Evolutionary conservation across 2,329 filamentous ascomycete genomes (phyloP).

Genomic region (Meredithiella fracta): DNA sequence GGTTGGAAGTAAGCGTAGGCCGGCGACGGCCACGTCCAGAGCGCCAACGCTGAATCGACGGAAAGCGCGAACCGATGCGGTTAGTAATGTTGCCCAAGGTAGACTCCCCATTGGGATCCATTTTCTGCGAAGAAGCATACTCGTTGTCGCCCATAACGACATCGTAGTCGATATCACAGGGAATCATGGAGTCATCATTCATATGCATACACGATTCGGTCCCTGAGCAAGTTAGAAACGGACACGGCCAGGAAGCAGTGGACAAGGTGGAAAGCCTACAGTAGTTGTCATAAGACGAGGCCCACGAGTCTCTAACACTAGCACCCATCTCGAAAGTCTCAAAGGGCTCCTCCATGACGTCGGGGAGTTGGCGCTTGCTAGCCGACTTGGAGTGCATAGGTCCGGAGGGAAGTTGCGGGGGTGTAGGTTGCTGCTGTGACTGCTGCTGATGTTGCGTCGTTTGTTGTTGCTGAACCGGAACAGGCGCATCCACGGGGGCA

Average conservation of each 20-base stretch:
- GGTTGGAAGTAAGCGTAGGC: constrained; percentile 32
- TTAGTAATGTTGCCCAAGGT: constrained; percentile 46
- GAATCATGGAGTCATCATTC: neutral
- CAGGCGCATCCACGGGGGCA: constrained; percentile 20
- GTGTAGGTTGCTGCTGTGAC: neutral
- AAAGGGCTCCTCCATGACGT: constrained; percentile 69
- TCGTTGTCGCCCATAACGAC: constrained; percentile 50
- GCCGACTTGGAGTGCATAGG: constrained; percentile 25
- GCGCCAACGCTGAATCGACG: constrained; percentile 35
- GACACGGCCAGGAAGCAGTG: constrained; percentile 15
- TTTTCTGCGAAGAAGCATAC: constrained; percentile 8
- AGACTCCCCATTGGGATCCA: constrained; percentile 28
- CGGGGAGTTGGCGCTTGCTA: constrained; percentile 51
- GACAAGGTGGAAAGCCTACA: constrained; percentile 40
- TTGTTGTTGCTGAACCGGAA: neutral
- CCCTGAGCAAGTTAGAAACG: constrained; percentile 11
- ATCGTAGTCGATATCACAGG: constrained; percentile 42
- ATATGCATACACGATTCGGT: constrained; percentile 8
- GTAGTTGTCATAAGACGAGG: constrained; percentile 44
- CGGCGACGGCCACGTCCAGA: constrained; percentile 21
- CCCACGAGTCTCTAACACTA: constrained; percentile 18
- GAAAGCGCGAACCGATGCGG: constrained; percentile 47
- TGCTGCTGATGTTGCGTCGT: constrained; percentile 3
- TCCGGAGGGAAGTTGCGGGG: constrained; percentile 7
- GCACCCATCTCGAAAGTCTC: constrained; percentile 35